Base-by-base conservation (phyloP, 768 basidiomycete genomes). In the Boletus rufocinnamomeus region DNA sequence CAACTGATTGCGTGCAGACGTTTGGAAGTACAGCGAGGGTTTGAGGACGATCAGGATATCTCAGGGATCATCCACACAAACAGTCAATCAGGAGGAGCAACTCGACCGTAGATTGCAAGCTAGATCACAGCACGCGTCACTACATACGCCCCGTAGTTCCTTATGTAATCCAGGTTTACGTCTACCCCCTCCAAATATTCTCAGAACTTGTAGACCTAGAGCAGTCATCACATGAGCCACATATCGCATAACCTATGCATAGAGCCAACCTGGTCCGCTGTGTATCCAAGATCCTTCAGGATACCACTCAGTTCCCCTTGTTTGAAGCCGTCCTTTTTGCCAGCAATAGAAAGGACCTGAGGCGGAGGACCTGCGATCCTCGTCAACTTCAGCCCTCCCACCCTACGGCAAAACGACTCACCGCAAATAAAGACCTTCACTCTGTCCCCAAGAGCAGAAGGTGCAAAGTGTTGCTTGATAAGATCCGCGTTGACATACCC, bases 381-480 rank as follows among this genome's bases (percentile, higher is more conserved):
- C 47, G 57, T 63, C 57, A 52, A n/a, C 21, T 25, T 30, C 25
- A 34, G n/a, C 21, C 34, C 10, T 51, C 37, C 35, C 27, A 13
- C 6, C 14, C 3, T 5, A 19, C 2, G 27, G 47, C 3, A 41
- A n/a, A 9, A 35, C 19, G 16, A 72, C 85, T 64, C 75, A 86
- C 93, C 95, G 69, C 95, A 98, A 25, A 98, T 75, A 70, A 95
- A 91, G 56, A 95, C 75, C 78, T 95, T 95, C 66, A 93, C 81
- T 76, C 94, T 95, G 57, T 91, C 85, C 9, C 81, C 82, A 17
- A 85, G 71, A 11, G 79, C 77, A 23, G 90, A 74, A 0, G 87
- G 78, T 1, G 86, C 81, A 60, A 95, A 79, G 67, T 93, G 77
- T 67, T 89, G 77, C 75, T 86, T 84, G 67, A 98, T 79, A 51